A percentile compares a stretch with the other conserved stretches of the same genome.
phyloP scores from a whole-genome alignment of 768 basidiomycete genomes.

The Xerocomellus amylosporus region DNA sequence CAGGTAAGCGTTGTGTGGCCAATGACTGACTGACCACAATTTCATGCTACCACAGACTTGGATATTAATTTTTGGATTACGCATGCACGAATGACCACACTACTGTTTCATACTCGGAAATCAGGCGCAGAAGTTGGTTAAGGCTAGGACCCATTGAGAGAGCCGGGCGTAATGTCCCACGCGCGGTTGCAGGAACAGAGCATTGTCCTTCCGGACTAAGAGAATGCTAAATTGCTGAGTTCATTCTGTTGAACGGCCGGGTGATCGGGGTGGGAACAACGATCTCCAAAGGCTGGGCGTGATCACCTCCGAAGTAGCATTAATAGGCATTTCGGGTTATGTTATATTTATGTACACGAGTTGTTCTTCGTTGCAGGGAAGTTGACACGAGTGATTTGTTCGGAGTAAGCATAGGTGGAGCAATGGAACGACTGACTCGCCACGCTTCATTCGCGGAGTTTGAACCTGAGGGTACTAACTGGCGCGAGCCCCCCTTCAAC shows the following conservation, averaged over 20 bases:
- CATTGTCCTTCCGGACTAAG: not conserved
- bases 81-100: conserved; percentile 7
- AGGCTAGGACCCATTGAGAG: not conserved
- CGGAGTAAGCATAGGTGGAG: conserved; percentile 3
- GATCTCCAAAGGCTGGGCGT: not conserved
- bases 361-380: not conserved
- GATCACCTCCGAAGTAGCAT: not conserved
- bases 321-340: conserved; percentile 1
- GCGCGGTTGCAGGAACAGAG: conserved; percentile 2
- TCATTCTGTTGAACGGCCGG: not conserved
- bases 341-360: conserved; percentile 21
- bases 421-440: conserved; percentile 2
- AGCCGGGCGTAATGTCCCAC: conserved; percentile 5
- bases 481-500: not conserved
- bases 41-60: conserved; percentile 11
- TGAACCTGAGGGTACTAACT: conserved; percentile 8
- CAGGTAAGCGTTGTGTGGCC: conserved; percentile 10
- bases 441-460: conserved; percentile 36
- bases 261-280: conserved; percentile 17
- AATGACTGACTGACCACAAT: conserved; percentile 4
- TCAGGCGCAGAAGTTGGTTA: conserved; percentile 7
- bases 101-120: conserved; percentile 26
- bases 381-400: not conserved
- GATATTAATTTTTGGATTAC: conserved; percentile 23
- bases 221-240: conserved; percentile 3